Conservation (phyloP, 2,329 filamentous ascomycete species). For the Pseudogymnoascus sp. region DNA sequence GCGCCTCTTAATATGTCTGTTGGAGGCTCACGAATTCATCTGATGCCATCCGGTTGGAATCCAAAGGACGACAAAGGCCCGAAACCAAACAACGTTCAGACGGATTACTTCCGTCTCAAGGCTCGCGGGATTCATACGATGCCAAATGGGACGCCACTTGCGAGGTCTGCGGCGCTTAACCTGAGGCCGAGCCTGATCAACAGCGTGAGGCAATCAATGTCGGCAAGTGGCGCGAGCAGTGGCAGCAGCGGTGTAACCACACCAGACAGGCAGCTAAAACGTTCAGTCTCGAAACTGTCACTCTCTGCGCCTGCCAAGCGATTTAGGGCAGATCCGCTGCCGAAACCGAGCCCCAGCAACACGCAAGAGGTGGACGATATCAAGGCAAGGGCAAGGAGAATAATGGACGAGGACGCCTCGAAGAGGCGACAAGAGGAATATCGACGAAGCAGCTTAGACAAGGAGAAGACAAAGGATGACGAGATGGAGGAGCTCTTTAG, state of each 20-base stretch:
- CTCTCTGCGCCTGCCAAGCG: constrained; percentile 3
- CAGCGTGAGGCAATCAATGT: constrained; percentile 17
- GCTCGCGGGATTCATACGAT: constrained; percentile 29
- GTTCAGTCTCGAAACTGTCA: constrained; percentile 11
- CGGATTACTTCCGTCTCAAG: constrained; percentile 31
- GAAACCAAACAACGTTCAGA: constrained; percentile 27
- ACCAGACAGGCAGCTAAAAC: constrained; percentile 14
- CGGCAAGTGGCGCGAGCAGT: constrained; percentile 16
- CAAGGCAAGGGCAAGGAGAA: constrained; percentile 10
- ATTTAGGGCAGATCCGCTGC: neutral
- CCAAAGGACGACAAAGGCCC: constrained; percentile 3
- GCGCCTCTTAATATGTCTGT: constrained; percentile 3
- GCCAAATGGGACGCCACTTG: constrained; percentile 25
- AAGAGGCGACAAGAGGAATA: constrained; percentile 6
- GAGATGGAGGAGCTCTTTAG: constrained; percentile 28
- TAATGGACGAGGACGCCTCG: neutral
- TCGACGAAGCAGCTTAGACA: neutral
- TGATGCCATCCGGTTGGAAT: constrained; percentile 3
- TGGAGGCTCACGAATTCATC: neutral
- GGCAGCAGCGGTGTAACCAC: neutral
- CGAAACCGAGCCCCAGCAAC: constrained; percentile 22
- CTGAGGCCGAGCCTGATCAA: constrained; percentile 24
- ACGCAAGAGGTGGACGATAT: constrained; percentile 18
- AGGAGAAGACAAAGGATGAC: constrained; percentile 19
- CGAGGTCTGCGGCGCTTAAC: constrained; percentile 23